These are phyloP conservation scores for Amphibolis antarctica DNA, from an alignment of 106 monocot species.

Conservation along the genomic window DNA sequence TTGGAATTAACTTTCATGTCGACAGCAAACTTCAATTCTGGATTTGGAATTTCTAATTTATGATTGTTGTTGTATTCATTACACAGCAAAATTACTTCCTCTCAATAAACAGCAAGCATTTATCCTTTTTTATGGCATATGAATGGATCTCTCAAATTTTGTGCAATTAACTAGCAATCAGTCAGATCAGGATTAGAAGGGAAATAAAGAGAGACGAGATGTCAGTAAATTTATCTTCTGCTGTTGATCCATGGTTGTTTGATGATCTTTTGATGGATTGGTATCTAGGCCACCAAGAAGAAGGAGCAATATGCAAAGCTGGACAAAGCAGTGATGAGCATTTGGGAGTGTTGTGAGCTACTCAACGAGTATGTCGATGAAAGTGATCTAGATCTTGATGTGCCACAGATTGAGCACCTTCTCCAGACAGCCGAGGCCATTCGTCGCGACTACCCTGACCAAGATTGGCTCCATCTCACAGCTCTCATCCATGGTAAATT, in stretches of 20 bases:
- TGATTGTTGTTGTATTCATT: too few species aligned
- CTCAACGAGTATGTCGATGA: constrained; percentile 41
- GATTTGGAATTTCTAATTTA: too few species aligned
- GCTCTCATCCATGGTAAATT: constrained; percentile 32
- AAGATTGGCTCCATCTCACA: constrained; percentile 37
- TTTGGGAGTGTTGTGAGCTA: constrained; percentile 38
- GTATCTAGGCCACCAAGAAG: constrained; percentile 21
- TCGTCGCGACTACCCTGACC: constrained; percentile 24
- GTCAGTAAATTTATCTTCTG: too few species aligned
- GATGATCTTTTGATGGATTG: not conserved
- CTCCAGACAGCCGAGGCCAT: constrained; percentile 45
- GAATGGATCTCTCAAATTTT: too few species aligned
- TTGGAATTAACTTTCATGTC: too few species aligned
- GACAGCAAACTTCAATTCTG: too few species aligned
- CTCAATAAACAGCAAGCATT: too few species aligned
- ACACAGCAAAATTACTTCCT: too few species aligned
- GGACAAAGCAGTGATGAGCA: constrained; percentile 30
- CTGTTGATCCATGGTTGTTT: not conserved
- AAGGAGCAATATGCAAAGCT: constrained; percentile 30
- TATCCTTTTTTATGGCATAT: too few species aligned
- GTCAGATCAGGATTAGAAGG: not conserved
- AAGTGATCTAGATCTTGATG: constrained; percentile 36
- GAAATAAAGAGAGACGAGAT: too few species aligned
- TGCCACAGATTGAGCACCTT: constrained; percentile 42
- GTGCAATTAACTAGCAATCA: not conserved